phyloP scores from a whole-genome alignment of 805 yeast species.

The Pichia nanzhaoensis region DNA sequence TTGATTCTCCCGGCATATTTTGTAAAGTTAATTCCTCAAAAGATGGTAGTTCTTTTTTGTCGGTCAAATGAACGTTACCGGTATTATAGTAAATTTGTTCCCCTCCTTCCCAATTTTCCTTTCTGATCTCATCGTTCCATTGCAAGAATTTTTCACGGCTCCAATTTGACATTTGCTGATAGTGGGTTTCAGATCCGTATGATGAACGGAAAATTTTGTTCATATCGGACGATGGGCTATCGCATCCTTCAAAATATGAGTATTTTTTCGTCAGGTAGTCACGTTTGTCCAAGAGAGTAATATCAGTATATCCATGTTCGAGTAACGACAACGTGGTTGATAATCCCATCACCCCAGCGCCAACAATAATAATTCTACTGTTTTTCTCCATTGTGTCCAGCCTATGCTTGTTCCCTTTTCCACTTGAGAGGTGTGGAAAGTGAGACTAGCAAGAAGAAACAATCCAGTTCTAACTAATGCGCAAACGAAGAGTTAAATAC shows the following conservation, averaged over 20 bases:
- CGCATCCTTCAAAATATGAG: constrained; percentile 17
- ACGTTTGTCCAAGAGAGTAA: constrained; percentile 16
- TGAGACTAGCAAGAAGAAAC: too few species aligned
- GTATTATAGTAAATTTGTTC: constrained; percentile 17
- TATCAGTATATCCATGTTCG: constrained; percentile 16
- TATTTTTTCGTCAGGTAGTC: constrained; percentile 16
- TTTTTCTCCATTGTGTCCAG: constrained; percentile 7
- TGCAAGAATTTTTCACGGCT: constrained; percentile 15
- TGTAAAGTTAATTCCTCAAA: constrained; percentile 14
- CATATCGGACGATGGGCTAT: constrained; percentile 21
- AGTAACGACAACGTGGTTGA: constrained; percentile 31
- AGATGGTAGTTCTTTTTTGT: constrained; percentile 5
- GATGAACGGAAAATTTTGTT: constrained; percentile 19
- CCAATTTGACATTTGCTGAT: constrained; percentile 16
- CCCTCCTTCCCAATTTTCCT: constrained; percentile 15
- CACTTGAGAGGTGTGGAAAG: too few species aligned
- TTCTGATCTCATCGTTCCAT: constrained; percentile 17
- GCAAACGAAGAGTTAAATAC: too few species aligned
- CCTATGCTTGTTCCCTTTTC: too few species aligned
- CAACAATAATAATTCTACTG: constrained; percentile 31
- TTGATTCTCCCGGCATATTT: constrained; percentile 12
- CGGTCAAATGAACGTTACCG: constrained; percentile 15
- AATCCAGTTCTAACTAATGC: too few species aligned
- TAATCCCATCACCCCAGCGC: constrained; percentile 47
- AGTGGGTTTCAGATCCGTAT: constrained; percentile 16